Evolutionary conservation across 2,329 filamentous ascomycete species (phyloP), one percentile per base, ranked within the genome.

Genomic region (Cercospora nicotianae): DNA sequence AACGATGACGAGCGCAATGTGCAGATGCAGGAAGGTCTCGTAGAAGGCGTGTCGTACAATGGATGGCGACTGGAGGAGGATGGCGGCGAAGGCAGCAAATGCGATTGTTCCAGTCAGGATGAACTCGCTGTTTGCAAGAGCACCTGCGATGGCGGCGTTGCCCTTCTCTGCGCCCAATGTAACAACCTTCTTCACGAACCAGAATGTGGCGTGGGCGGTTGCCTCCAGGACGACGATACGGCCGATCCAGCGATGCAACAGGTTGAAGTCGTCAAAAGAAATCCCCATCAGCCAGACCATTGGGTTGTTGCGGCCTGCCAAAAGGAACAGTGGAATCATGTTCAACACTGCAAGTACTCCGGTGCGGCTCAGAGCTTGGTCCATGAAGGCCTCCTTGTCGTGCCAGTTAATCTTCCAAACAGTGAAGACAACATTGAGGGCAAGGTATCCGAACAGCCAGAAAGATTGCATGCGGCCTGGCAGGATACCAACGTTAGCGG

Each of bases 191-290:
- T 76, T 78, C 31, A 80, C 73, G 69, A 87, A 84, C 79, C 84
- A 92, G 62, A 89, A 85, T 45, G 87, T 75, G 1, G 87, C 87
- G 79, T 94, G 91, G 31, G 86, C 82, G 48, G 93, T 72, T 9
- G 88, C 84, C 77, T 94, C 90, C 13, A 92, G 80, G 18, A 90
- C 85, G 28, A 91, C 90, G 68, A 93, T 91, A 45, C 91, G 88
- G 73, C 91, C 91, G 70, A 93, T 86, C 91, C 91, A 94, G 69
- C 91, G 87, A 79, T 94, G 91, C 67, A 94, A 83, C 69, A 94
- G 80, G 81, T 94, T 94, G 84, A 91, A 93, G 0, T 90, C 92
- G 78, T 94, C 91, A 78, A 93, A 94, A 3, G 90, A 91, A 71
- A 94, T 88, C 69, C 88, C 88, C 63, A 92, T 84, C 72, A 91